Conservation (phyloP, 2,329 filamentous ascomycete genomes). For the Alternaria postmessia region DNA sequence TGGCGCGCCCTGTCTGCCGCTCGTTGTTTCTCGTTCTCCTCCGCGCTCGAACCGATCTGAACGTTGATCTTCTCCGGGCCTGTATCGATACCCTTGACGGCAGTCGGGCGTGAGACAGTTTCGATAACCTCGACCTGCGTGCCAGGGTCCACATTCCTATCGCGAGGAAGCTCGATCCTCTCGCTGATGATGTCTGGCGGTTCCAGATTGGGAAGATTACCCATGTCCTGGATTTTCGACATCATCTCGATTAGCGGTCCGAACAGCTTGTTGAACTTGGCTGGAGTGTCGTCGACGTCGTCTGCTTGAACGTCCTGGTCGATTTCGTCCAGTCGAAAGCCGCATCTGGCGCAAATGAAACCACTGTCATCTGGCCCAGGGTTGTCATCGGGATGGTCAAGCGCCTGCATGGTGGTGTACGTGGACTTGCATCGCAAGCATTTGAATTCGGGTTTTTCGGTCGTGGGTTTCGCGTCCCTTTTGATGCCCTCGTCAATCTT, state of each 20-base stretch:
- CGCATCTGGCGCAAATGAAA: slow-evolving; percentile 86
- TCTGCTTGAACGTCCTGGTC: slow-evolving; percentile 39
- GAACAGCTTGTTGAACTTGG: slow-evolving; percentile 75
- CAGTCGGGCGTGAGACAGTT: slow-evolving; percentile 65
- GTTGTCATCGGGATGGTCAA: slow-evolving; percentile 73
- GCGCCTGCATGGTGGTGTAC: slow-evolving; percentile 88
- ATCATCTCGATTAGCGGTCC: slow-evolving; percentile 76
- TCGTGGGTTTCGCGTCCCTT: slow-evolving; percentile 76
- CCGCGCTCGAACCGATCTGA: slow-evolving; percentile 71
- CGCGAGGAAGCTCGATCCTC: slow-evolving; percentile 70
- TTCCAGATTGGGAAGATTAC: slow-evolving; percentile 76
- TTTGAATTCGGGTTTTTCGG: slow-evolving; percentile 89
- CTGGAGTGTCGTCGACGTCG: slow-evolving; percentile 52
- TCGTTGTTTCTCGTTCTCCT: slow-evolving; percentile 72
- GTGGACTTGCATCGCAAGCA: slow-evolving; percentile 83
- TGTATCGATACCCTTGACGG: slow-evolving; percentile 72
- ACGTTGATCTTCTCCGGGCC: slow-evolving; percentile 74
- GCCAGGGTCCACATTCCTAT: slow-evolving; percentile 70
- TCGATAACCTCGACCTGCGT: slow-evolving; percentile 68
- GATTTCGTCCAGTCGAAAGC: slow-evolving; percentile 60
- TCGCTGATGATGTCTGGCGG: slow-evolving; percentile 74
- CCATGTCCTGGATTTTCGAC: slow-evolving; percentile 71
- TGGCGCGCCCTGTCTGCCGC: slow-evolving; percentile 70
- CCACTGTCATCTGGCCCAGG: slow-evolving; percentile 58
- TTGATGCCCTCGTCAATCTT: slow-evolving; percentile 89